Evolutionary conservation across 257 asterid species (phyloP).

Genomic region (Vinca minor): DNA sequence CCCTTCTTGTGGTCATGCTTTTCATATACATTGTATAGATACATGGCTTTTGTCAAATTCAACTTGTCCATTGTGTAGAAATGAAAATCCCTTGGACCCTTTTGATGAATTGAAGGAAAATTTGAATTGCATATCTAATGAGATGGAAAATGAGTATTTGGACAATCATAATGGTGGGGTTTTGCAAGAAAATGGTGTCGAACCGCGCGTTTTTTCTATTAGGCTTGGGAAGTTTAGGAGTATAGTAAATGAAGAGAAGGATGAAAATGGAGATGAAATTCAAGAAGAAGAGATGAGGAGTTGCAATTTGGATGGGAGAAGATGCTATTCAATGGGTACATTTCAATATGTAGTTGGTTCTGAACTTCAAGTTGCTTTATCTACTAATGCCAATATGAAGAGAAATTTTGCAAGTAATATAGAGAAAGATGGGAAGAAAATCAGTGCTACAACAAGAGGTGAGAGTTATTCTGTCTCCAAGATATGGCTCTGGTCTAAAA

Average conservation of each 20-base stretch:
- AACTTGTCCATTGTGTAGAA: slow-evolving; percentile 76
- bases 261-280: slow-evolving; percentile 8
- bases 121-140: slow-evolving; percentile 14
- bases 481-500: slow-evolving; percentile 70
- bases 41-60: slow-evolving; percentile 86
- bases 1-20: slow-evolving; percentile 82
- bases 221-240: slow-evolving; percentile 49
- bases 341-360: slow-evolving; percentile 42
- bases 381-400: slow-evolving; percentile 7
- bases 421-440: slow-evolving; percentile 39
- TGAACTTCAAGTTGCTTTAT: slow-evolving; percentile 36
- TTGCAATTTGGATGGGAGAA: slow-evolving; percentile 45
- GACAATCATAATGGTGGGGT: slow-evolving; percentile 5
- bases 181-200: slow-evolving; percentile 18
- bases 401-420: slow-evolving; percentile 1
- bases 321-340: slow-evolving; percentile 67
- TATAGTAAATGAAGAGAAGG: slow-evolving; percentile 20
- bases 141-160: slow-evolving; percentile 12
- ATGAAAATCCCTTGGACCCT: slow-evolving; percentile 15
- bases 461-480: slow-evolving; percentile 65
- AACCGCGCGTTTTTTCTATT: slow-evolving; percentile 32
- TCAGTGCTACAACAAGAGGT: slow-evolving; percentile 37
- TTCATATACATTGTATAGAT: slow-evolving; percentile 68
- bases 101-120: slow-evolving; percentile 15
- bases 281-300: slow-evolving; percentile 20